Conservation (phyloP, 305 asterid species). For the Caryopteris hybrid region DNA sequence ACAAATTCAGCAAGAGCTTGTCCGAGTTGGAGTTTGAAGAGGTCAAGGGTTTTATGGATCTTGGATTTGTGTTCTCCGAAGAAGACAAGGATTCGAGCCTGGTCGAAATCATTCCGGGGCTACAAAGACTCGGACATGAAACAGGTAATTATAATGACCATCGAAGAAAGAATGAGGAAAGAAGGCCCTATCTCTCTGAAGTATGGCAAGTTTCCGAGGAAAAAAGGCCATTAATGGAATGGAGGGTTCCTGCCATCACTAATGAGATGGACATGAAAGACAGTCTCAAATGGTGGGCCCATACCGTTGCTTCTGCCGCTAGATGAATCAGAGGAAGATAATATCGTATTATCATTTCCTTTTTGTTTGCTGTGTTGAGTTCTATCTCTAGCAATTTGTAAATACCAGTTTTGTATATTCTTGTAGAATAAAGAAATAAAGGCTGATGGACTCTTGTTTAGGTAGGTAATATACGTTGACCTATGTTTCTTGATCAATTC, state of each 20-base stretch:
- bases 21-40: conserved; percentile 80
- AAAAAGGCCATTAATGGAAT: conserved; percentile 24
- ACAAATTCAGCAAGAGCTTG: conserved; percentile 44
- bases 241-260: conserved; percentile 38
- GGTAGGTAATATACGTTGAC: neutral
- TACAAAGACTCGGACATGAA: conserved; percentile 48
- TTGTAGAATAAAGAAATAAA: neutral
- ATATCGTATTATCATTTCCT: too few relatives aligned
- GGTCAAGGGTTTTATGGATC: conserved; percentile 75
- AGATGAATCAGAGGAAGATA: conserved; percentile 13
- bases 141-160: neutral
- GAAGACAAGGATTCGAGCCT: conserved; percentile 54
- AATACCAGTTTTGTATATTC: neutral
- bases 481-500: neutral
- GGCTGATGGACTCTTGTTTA: neutral
- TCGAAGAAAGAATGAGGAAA: neutral
- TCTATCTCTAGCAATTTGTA: neutral
- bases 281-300: conserved; percentile 81
- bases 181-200: conserved; percentile 86
- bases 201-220: conserved; percentile 48
- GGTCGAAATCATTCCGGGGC: conserved; percentile 64
- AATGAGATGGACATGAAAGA: conserved; percentile 58
- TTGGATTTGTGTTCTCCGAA: conserved; percentile 66
- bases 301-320: conserved; percentile 63
- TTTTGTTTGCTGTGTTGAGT: neutral